Base-by-base conservation (phyloP, 2,329 filamentous ascomycete species). In the Hymenoscyphus linearis region DNA sequence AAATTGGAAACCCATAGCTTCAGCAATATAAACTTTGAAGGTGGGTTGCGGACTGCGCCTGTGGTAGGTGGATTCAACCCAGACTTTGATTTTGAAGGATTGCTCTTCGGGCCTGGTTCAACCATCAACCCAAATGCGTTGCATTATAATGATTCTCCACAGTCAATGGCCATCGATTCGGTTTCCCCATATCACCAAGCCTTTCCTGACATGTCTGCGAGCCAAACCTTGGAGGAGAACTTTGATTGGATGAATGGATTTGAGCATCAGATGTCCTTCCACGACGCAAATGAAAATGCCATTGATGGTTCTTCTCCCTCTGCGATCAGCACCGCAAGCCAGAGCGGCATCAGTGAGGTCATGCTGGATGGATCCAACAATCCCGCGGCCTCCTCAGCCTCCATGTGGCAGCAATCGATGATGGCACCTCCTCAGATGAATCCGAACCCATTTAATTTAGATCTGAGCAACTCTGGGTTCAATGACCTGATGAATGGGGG, bases 241-340 rank as follows among this genome's bases (percentile, higher is more conserved):
- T 91, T 95, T 73, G 89, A 92, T 69, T 98, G 92, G 92, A 84
- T 86, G 76, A 87, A 87, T 62, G 89, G 89, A 25, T 90, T 96
- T 73, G 91, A 95, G 65, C 85, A 88, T 70, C 85, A 89, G 53
- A 85, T 93, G 80, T 84, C 84, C 7, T 86, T 91, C 73, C 82
- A 81, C 68, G 84, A 83, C 60, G 77, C 80, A 60, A 89, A 88
- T 70, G 92, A 96, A 68, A 88, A 87, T 66, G 91, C 90, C 31
- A 84, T 97, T 59, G 93, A 96, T 70, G 92, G 90, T 62, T 98
- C 95, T 12, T 98, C 95, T 14, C 95, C 95, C 16, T 98, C 95
- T 9, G 92, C 92, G 54, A 93, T 98, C 74, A 98, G 93, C 78
- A 96, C 91, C 52, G 91, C 90, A 62, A 98, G 93, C 76, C 93